Conservation (phyloP, 2,329 filamentous ascomycete species). For the Tolypocladium guangdongense region DNA sequence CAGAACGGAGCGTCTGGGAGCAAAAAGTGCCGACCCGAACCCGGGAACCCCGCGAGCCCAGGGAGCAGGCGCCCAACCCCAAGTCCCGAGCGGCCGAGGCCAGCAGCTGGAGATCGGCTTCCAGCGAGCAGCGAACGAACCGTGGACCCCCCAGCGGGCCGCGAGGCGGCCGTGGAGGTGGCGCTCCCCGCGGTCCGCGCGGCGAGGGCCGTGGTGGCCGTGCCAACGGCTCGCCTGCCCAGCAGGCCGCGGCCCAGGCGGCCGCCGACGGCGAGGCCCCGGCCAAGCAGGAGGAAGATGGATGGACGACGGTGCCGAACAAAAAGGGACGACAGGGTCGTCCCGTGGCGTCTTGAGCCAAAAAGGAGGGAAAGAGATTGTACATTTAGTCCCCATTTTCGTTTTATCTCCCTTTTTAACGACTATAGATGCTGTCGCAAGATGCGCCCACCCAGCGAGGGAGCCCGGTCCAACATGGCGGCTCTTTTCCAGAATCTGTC, state of each 20-base stretch:
- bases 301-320: conserved; percentile 47
- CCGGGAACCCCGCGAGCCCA: conserved; percentile 24
- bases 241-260: conserved; percentile 20
- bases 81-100: conserved; percentile 47
- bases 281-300: conserved; percentile 43
- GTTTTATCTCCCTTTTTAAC: conserved; percentile 20
- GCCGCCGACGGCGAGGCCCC: conserved; percentile 18
- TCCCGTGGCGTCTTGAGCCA: conserved; percentile 11
- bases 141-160: conserved; percentile 31
- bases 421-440: conserved; percentile 24
- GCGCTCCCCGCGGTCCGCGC: conserved; percentile 27
- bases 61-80: conserved; percentile 30
- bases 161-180: conserved; percentile 28
- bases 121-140: conserved; percentile 36
- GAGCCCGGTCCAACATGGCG: conserved; percentile 8
- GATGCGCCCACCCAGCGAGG: conserved; percentile 10
- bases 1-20: conserved; percentile 28
- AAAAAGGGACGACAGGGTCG: conserved; percentile 27
- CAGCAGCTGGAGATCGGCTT: conserved; percentile 48
- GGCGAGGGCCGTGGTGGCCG: conserved; percentile 35
- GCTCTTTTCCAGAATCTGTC: background rate
- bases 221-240: conserved; percentile 31
- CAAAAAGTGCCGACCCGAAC: conserved; percentile 34
- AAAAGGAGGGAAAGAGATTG: conserved; percentile 18
- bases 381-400: conserved; percentile 24